Base-by-base conservation (phyloP, 129 eudicot species). In the Chrysanthemum seticuspe region DNA sequence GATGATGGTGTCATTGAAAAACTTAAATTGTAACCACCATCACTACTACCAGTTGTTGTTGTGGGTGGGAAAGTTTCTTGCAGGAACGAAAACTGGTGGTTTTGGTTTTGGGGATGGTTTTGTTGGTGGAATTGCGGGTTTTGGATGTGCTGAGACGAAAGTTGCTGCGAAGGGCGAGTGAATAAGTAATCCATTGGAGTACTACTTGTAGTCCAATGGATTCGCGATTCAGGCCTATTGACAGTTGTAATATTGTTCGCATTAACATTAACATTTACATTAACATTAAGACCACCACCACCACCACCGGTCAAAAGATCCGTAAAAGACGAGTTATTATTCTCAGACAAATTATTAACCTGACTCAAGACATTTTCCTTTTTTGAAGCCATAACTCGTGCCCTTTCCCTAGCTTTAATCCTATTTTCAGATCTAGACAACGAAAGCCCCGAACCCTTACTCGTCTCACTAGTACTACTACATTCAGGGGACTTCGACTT, bases 391-490 rank as follows among this genome's bases (percentile, higher is more conserved):
- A 91, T 80, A 29, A 81, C 94, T 78, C 92, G 82, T 0, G 98
- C 96, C 10, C 96, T 73, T 62, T 89, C 96, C 31, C 96, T 68
- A 10, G 96, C 98, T 76, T 85, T 87, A 52, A 80, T 59, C 47
- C 95, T 80, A 59, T 65, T 87, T 55, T 93, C 98, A 25, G 96
- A 83, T 78, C 95, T 81, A 18, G 95, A 87, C 23, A 93, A 76
- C 1, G 96, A 89, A 51, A 89, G 77, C 21, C 92, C 98, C 0
- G 98, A 89, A 2, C 96, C 92, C 67, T 93, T 93, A 23, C 96
- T 93, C 4, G 87, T 93, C 47, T 93, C 98, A 1, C 96, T 87
- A 14, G 83, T 89, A 69, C 96, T 89, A 67, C 98, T 89, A 75
- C 95, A 84, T 62, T 87, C 87, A 10, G 77, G 81, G 9, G 96